phyloP scores from a whole-genome alignment of 176 grass and related monocot genomes.

The Saccharum officinarum region DNA sequence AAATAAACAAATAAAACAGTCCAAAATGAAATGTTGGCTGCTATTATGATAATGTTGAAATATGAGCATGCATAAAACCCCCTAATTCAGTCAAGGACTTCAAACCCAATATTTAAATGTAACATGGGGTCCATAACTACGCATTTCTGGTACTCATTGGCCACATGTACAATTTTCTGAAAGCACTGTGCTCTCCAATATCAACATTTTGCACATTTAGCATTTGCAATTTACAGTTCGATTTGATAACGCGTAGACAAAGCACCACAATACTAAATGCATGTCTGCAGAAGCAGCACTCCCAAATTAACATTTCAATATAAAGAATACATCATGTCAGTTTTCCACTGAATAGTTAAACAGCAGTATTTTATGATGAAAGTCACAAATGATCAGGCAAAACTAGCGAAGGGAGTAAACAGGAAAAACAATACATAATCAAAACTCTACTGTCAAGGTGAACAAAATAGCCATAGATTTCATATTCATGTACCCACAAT shows the following conservation, averaged over 20 bases:
- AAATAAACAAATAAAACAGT: not conserved
- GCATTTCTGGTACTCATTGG: not conserved
- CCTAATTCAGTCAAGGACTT: slow-evolving; percentile 1
- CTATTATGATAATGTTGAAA: not conserved
- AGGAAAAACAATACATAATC: not conserved
- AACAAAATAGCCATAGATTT: not conserved
- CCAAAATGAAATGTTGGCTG: not conserved
- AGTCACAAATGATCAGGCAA: not conserved
- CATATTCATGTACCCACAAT: slow-evolving; percentile 6
- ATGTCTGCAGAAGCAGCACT: not conserved
- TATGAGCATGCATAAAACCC: not conserved
- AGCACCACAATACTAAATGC: not conserved
- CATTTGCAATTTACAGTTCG: slow-evolving; percentile 4
- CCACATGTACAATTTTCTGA: not conserved
- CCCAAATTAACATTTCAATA: not conserved
- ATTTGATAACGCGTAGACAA: not conserved
- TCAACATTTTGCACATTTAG: not conserved
- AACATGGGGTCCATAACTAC: not conserved
- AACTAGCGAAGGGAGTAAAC: not conserved
- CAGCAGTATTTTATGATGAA: not conserved
- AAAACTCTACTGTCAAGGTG: not conserved
- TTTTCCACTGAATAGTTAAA: slow-evolving; percentile 5
- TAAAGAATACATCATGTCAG: not conserved
- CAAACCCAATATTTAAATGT: not conserved
- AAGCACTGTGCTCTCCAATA: not conserved